phyloP scores from a whole-genome alignment of 2,329 filamentous ascomycete species.

The Apiospora hydei region DNA sequence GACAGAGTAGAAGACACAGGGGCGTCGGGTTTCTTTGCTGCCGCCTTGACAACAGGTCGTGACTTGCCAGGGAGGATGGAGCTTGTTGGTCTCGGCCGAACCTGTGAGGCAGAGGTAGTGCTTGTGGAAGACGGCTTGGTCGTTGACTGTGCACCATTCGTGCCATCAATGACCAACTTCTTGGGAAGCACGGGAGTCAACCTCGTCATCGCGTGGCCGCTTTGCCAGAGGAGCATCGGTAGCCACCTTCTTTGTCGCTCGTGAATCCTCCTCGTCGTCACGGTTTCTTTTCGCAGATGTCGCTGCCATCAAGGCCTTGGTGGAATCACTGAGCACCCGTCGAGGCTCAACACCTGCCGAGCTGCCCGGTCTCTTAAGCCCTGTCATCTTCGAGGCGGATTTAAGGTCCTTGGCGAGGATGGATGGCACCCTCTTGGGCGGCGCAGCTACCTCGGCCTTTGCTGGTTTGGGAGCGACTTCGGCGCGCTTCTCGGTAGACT shows the following conservation, averaged over 20 bases:
- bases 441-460: not conserved
- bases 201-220: slow-evolving; percentile 28
- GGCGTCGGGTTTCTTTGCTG: slow-evolving; percentile 47
- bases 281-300: not conserved
- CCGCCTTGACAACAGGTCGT: slow-evolving; percentile 52
- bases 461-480: not conserved
- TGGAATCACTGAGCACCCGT: slow-evolving; percentile 15
- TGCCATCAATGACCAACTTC: slow-evolving; percentile 34
- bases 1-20: slow-evolving; percentile 50
- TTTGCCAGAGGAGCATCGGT: slow-evolving; percentile 23
- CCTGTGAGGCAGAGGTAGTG: slow-evolving; percentile 31
- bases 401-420: slow-evolving; percentile 27
- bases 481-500: slow-evolving; percentile 24
- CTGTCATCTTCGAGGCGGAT: slow-evolving; percentile 27
- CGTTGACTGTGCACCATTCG: slow-evolving; percentile 40
- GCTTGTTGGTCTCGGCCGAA: slow-evolving; percentile 39
- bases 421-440: slow-evolving; percentile 22
- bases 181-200: slow-evolving; percentile 28
- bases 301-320: slow-evolving; percentile 4
- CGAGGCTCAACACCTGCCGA: slow-evolving; percentile 2
- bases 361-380: slow-evolving; percentile 20
- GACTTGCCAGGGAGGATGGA: slow-evolving; percentile 56
- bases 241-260: slow-evolving; percentile 3
- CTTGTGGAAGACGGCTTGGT: slow-evolving; percentile 37
- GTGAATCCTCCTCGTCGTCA: not conserved